phyloP scores from a whole-genome alignment of 768 basidiomycete species.

The Sistotremastrum suecicum region DNA sequence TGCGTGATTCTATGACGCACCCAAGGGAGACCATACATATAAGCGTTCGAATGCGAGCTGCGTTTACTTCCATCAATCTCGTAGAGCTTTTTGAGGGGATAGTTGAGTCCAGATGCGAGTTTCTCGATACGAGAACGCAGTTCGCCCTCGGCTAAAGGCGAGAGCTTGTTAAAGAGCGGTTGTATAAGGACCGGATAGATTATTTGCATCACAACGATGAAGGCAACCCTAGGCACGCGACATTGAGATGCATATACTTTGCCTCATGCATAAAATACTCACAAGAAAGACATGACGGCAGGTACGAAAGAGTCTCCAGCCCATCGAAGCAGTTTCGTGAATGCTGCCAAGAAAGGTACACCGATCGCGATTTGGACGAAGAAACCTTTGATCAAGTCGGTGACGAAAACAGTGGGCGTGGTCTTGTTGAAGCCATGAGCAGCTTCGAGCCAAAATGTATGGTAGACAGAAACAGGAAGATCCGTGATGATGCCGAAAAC shows the following conservation, averaged over 20 bases:
- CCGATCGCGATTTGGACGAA: conserved; percentile 56
- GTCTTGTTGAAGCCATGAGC: conserved; percentile 97
- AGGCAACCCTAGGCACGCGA: conserved; percentile 38
- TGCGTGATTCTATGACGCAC: conserved; percentile 21
- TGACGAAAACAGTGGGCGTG: conserved; percentile 57
- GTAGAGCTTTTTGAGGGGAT: conserved; percentile 89
- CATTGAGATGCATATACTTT: not conserved
- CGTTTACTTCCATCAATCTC: conserved; percentile 97
- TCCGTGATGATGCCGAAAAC: conserved; percentile 51
- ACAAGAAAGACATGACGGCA: conserved; percentile 91
- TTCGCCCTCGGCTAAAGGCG: conserved; percentile 66
- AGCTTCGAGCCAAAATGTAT: conserved; percentile 89
- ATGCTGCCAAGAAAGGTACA: conserved; percentile 72
- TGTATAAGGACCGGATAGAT: conserved; percentile 81
- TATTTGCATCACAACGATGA: conserved; percentile 77
- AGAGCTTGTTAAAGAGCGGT: conserved; percentile 95
- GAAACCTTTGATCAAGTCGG: conserved; percentile 75
- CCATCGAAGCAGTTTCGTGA: conserved; percentile 85
- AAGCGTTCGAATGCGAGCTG: conserved; percentile 93
- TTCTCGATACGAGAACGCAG: conserved; percentile 64
- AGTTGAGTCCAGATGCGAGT: conserved; percentile 69
- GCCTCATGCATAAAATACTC: conserved; percentile 14
- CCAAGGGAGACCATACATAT: conserved; percentile 96
- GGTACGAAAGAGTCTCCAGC: conserved; percentile 88
- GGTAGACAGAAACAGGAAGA: conserved; percentile 68